phyloP scores from a whole-genome alignment of 1,139 yeast species.

The Scheffersomyces quercinus region DNA sequence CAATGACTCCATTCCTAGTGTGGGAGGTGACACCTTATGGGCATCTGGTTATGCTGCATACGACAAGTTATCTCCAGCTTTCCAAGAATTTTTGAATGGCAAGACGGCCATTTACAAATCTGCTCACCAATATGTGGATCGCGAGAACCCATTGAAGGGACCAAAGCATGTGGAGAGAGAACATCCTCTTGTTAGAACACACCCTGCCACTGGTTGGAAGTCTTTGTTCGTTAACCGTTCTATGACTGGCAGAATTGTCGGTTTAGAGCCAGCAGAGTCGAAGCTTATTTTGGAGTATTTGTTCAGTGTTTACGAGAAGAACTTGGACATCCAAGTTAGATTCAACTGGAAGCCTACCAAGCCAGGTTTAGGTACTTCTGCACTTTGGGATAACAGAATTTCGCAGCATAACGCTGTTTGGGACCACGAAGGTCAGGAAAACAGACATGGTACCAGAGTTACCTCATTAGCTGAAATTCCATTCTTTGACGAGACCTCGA shows the following conservation, averaged over 20 bases:
- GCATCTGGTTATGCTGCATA: constrained; percentile 52
- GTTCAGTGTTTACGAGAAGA: constrained; percentile 41
- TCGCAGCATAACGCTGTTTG: constrained; percentile 52
- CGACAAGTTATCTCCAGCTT: constrained; percentile 50
- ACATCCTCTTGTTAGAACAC: constrained; percentile 51
- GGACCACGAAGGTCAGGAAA: constrained; percentile 52
- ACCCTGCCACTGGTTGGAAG: constrained; percentile 60
- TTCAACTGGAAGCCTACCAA: constrained; percentile 54
- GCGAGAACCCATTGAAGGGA: constrained; percentile 43
- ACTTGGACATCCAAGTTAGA: constrained; percentile 44
- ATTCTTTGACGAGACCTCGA: constrained; percentile 49
- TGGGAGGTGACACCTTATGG: constrained; percentile 55
- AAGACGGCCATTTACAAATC: constrained; percentile 47
- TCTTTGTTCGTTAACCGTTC: constrained; percentile 46
- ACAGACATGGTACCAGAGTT: constrained; percentile 61
- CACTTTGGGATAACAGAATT: constrained; percentile 59
- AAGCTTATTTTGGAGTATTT: constrained; percentile 38
- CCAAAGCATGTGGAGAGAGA: constrained; percentile 41
- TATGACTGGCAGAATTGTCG: constrained; percentile 44
- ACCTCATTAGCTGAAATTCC: constrained; percentile 59
- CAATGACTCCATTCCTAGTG: constrained; percentile 44
- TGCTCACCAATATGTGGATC: constrained; percentile 42
- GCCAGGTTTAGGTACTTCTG: constrained; percentile 53
- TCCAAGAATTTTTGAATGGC: constrained; percentile 50
- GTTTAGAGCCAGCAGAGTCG: constrained; percentile 44